phyloP scores from a whole-genome alignment of 2,329 filamentous ascomycete genomes.

The Eutypa lata region DNA sequence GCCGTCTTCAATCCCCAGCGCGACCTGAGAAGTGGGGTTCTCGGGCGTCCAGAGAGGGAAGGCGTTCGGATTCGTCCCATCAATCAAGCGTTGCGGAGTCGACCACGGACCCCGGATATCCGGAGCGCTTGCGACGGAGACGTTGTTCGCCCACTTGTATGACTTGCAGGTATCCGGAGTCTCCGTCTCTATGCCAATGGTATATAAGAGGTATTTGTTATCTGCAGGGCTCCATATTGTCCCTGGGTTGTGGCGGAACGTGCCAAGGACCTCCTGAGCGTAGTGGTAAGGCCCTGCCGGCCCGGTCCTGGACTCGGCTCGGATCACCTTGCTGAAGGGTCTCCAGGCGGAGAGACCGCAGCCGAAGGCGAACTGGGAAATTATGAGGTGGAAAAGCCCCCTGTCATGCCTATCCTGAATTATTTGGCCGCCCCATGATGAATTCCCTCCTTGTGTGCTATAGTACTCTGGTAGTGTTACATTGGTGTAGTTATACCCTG shows the following conservation, averaged over 20 bases:
- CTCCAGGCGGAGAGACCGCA: constrained; percentile 47
- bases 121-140: constrained; percentile 28
- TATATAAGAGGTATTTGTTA: constrained; percentile 40
- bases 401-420: constrained; percentile 37
- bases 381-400: constrained; percentile 41
- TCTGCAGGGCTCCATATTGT: constrained; percentile 42
- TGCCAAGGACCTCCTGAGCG: constrained; percentile 35
- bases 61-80: constrained; percentile 39
- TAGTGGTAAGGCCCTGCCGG: constrained; percentile 43
- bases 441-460: constrained; percentile 29
- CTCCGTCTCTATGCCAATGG: constrained; percentile 36
- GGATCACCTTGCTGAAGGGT: constrained; percentile 41
- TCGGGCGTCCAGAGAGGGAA: constrained; percentile 32
- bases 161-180: constrained; percentile 20
- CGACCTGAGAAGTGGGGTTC: constrained; percentile 25
- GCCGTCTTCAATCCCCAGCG: constrained; percentile 33
- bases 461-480: constrained; percentile 23
- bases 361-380: constrained; percentile 41
- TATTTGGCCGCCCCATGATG: constrained; percentile 47
- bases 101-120: constrained; percentile 19
- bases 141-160: constrained; percentile 24
- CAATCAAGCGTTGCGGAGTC: constrained; percentile 11
- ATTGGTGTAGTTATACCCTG: constrained; percentile 45
- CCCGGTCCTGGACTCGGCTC: constrained; percentile 41
- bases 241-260: constrained; percentile 46